These are phyloP conservation scores for Ceratocystis cubensis DNA, from an alignment of 2,329 filamentous ascomycete species.

Conservation along the genomic window DNA sequence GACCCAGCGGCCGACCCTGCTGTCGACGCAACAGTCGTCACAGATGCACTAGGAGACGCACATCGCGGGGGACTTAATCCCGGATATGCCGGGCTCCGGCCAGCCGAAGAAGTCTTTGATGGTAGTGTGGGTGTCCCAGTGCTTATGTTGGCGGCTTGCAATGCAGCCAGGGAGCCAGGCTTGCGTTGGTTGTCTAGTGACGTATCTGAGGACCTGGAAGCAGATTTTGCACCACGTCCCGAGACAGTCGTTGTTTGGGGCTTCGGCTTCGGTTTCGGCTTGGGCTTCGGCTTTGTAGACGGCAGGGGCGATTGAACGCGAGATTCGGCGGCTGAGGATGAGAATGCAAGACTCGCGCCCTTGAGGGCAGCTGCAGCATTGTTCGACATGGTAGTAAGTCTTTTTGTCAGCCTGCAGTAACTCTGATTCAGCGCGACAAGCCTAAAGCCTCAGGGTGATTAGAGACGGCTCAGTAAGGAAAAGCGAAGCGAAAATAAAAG, in stretches of 20 bases:
- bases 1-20: not conserved
- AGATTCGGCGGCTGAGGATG: not conserved
- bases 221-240: not conserved
- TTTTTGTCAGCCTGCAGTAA: too few species aligned
- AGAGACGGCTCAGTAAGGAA: not conserved
- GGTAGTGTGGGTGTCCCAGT: not conserved
- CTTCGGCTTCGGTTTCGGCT: conserved; percentile 8
- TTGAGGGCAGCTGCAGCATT: conserved; percentile 14
- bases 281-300: not conserved
- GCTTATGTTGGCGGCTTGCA: conserved; percentile 12
- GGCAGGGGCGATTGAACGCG: not conserved
- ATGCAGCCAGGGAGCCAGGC: conserved; percentile 4
- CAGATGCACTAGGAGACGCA: conserved; percentile 11
- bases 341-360: conserved; percentile 8
- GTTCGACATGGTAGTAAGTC: not conserved
- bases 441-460: not conserved
- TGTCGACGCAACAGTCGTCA: not conserved
- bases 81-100: not conserved
- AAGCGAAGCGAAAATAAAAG: not conserved
- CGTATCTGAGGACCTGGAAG: not conserved
- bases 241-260: not conserved
- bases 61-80: not conserved
- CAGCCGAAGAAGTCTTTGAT: not conserved
- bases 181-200: not conserved
- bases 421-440: too few species aligned